phyloP scores from a whole-genome alignment of 441 rosid species.

The Cnidoscolus chayamansa region DNA sequence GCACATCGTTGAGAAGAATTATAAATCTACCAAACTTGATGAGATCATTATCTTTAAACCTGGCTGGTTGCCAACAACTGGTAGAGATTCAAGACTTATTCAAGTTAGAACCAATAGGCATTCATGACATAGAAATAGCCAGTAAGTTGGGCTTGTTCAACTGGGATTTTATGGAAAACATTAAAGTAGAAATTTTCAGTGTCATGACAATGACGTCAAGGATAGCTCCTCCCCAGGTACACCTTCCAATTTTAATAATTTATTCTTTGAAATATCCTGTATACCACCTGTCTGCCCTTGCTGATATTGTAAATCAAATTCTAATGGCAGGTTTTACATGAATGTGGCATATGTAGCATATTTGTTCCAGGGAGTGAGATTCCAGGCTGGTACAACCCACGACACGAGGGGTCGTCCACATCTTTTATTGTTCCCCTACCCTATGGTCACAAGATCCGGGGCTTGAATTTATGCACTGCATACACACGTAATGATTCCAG shows the following conservation, averaged over 20 bases:
- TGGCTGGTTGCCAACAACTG: constrained; percentile 15
- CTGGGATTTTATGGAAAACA: background rate
- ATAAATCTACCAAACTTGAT: constrained; percentile 10
- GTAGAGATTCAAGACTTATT: constrained; percentile 19
- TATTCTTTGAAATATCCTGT: background rate
- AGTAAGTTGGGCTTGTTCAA: background rate
- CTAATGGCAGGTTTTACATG: constrained; percentile 20
- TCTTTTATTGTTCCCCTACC: constrained; percentile 7
- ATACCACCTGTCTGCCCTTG: background rate
- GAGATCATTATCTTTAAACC: constrained; percentile 16
- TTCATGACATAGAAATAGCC: constrained; percentile 4
- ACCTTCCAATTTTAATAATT: background rate
- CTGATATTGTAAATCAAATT: background rate
- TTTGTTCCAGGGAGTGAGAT: constrained; percentile 23
- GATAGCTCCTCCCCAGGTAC: constrained; percentile 21
- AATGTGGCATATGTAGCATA: constrained; percentile 22
- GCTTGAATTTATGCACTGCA: constrained; percentile 18
- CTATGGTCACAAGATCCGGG: constrained; percentile 5
- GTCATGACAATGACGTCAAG: constrained; percentile 15
- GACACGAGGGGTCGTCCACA: constrained; percentile 1
- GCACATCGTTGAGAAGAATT: constrained; percentile 18
- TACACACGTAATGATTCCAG: background rate
- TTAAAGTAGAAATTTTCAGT: constrained; percentile 13
- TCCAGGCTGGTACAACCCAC: constrained; percentile 22
- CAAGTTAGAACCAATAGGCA: constrained; percentile 12